Conservation (phyloP, 768 basidiomycete species). For the Hericium erinaceus region DNA sequence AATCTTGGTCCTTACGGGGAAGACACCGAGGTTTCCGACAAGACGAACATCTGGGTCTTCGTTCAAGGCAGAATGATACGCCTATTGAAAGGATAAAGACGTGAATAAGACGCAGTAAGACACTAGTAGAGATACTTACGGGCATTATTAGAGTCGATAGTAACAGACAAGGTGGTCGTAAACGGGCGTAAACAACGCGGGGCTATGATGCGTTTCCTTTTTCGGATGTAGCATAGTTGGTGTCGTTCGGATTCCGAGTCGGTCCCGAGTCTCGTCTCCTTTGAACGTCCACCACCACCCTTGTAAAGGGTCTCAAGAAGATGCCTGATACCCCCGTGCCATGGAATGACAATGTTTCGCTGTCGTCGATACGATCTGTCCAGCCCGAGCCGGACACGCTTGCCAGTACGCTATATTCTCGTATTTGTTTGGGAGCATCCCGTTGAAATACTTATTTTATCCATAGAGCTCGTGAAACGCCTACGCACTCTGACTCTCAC, state of each 20-base stretch:
- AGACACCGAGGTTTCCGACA: constrained; percentile 82
- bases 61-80: constrained; percentile 93
- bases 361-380: constrained; percentile 36
- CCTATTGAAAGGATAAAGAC: constrained; percentile 35
- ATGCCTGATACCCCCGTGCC: background rate
- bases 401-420: constrained; percentile 45
- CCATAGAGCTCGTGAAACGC: constrained; percentile 69
- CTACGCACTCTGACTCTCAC: constrained; percentile 65
- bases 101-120: background rate
- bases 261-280: too few species aligned
- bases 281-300: background rate
- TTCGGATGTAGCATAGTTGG: background rate
- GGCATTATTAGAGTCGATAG: constrained; percentile 11
- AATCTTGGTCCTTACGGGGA: constrained; percentile 87
- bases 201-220: background rate
- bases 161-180: background rate
- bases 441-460: background rate
- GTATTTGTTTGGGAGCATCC: background rate
- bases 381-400: constrained; percentile 62
- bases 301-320: background rate
- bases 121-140: constrained; percentile 11
- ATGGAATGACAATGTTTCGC: constrained; percentile 33
- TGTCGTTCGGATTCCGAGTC: background rate
- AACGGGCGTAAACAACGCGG: background rate
- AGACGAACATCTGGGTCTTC: constrained; percentile 72